Evolutionary conservation across 2,329 filamentous ascomycete genomes (phyloP), one percentile per base, ranked within the genome.

Genomic region (Penicillium sp.): DNA sequence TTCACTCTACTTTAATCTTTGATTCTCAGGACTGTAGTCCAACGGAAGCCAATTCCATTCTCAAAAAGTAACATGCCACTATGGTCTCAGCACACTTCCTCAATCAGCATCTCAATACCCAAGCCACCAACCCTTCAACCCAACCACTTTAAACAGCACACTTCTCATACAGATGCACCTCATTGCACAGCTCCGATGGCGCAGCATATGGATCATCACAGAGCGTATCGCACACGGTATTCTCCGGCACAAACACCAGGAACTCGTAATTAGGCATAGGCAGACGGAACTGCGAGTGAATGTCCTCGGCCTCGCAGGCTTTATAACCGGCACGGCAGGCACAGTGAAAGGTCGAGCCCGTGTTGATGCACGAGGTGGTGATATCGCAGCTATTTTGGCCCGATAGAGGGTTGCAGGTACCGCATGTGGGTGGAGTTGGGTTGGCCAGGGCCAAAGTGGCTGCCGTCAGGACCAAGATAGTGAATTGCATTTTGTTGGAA

Each of bases 351-450:
- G 61, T 53, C 5, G 57, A 59, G 43, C 70, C 70, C 1, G 69
- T 72, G 61, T 67, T 72, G 55, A 73, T 74, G 59, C 72, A 75
- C 6, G 72, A 73, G 23, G 72, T 75, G 12, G 70, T 73, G 37
- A 69, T 58, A 52, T 74, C 67, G 55, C 72, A 75, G 50, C 57
- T 53, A 55, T 73, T 73, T 43, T 69, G 41, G 48, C 69, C 70
- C 3, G 69, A 68, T 50, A 69, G 31, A 2, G 71, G 69, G 52
- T 72, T 71, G 64, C 71, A 73, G 41, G 66, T 69, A 23, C 66
- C 65, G 52, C 69, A 72, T 25, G 48, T 55, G 9, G 64, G 59
- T 2, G 53, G 50, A 4, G 56, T 32, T 23, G 56, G 53, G 28
- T 55, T 45, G 33, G 62, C 57, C 15, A 56, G 29, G 31, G 56